Evolutionary conservation across 1,284 basidiomycete species (phyloP), one percentile per base, ranked within the genome.

Genomic region (Meripilus lineatus): DNA sequence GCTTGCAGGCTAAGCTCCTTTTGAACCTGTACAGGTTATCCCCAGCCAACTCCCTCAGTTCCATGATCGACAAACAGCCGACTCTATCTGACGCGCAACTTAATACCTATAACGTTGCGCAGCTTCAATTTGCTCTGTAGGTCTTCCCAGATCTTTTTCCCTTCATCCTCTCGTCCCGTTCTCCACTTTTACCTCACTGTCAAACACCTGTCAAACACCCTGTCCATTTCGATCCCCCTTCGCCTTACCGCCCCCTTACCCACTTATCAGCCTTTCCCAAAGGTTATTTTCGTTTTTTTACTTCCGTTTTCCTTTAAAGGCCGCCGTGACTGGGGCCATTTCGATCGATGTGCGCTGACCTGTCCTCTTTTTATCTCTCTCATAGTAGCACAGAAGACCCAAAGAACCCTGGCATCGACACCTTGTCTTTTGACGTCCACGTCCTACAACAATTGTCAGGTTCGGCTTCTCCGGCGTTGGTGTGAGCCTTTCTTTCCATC

Each of bases 91-190:
- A 53, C 50, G 51, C 61, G 48, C 57, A 61, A 54, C 69, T 81
- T 57, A 75, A 74, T 59, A 66, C 69, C 47, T 81, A 79, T 66
- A 75, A 75, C 75, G 71, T 82, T 51, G 72, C 75, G 38, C 77
- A 81, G 59, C 71, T 80, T 47, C 75, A 81, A 47, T 75, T 72
- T 60, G 67, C 73, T 30, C 67, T 77, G 79, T 81, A 53, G 64
- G 78, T 75, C 34, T 36, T 40, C 42, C 42, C 41, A 35, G 28
- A n/a, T 28, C 32, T 35, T 33, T 17, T 23, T 25, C 11, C 18
- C 28, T 24, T 32, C 40, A 46, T 25, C 38, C 6, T 15, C 48
- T 38, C 45, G 48, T 41, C 41, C 30, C 32, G 6, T 20, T 8
- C 17, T 35, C 34, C 34, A 11, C 35, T 37, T 21, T 32, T 41